Percentiles rank a stretch among this genome's conserved stretches.
Evolutionary conservation across 257 asterid genomes (phyloP).

Genomic region (Jaltomata sinuosa): DNA sequence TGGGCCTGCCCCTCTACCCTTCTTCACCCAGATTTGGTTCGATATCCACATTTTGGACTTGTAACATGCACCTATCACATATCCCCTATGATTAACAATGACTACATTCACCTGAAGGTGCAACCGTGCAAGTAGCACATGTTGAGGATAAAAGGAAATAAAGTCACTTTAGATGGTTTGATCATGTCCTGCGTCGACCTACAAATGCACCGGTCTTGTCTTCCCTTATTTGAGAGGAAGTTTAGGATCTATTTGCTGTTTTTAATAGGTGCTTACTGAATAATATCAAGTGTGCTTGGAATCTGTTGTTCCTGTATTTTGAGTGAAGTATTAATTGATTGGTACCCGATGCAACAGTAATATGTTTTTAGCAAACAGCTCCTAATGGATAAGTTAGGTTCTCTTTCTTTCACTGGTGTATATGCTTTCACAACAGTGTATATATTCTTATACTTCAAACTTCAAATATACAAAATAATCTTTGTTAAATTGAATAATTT

Average conservation of each 20-base stretch:
- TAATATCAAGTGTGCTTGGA: not conserved
- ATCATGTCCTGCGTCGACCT: not conserved
- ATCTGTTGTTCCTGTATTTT: not conserved
- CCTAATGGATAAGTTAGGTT: not conserved
- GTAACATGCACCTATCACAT: not conserved
- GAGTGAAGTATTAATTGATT: not conserved
- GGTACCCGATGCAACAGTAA: not conserved
- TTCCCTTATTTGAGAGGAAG: not conserved
- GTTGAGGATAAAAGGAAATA: not conserved
- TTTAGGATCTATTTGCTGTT: not conserved
- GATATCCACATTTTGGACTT: not conserved
- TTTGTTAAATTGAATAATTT: not conserved
- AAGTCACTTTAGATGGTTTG: not conserved
- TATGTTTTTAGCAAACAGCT: not conserved
- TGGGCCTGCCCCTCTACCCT: not conserved
- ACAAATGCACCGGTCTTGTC: not conserved
- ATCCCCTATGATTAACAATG: not conserved
- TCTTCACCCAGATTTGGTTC: not conserved
- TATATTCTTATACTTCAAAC: not conserved
- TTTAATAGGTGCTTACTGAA: not conserved
- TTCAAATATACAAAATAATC: not conserved
- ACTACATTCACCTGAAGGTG: not conserved
- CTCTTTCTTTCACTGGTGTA: not conserved
- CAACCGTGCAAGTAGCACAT: not conserved
- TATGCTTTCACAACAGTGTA: not conserved